phyloP scores from a whole-genome alignment of 805 yeast species.

The Wickerhamiella australiensis region DNA sequence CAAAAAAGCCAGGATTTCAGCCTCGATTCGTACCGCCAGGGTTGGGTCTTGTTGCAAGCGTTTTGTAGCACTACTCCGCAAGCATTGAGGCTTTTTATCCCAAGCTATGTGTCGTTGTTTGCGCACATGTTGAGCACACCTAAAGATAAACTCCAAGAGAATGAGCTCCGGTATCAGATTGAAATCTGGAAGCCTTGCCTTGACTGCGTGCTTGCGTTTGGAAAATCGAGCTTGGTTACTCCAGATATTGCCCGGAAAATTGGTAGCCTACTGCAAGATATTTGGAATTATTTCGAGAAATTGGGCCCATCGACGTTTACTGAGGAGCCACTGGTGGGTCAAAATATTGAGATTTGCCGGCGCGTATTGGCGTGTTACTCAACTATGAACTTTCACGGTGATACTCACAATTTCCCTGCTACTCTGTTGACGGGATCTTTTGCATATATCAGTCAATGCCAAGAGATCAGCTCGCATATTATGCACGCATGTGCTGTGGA shows the following conservation, averaged over 20 bases:
- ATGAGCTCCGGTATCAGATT: slow-evolving; percentile 29
- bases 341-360: slow-evolving; percentile 19
- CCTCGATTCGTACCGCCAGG: slow-evolving; percentile 23
- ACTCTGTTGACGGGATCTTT: slow-evolving; percentile 31
- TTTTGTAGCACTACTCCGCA: slow-evolving; percentile 47
- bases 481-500: background rate
- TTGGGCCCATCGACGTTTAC: slow-evolving; percentile 22
- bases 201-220: slow-evolving; percentile 43
- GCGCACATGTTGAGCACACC: slow-evolving; percentile 24
- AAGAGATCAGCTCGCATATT: slow-evolving; percentile 23
- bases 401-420: slow-evolving; percentile 25
- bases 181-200: slow-evolving; percentile 49
- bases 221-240: slow-evolving; percentile 28
- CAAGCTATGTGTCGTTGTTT: slow-evolving; percentile 55
- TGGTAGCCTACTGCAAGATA: slow-evolving; percentile 38
- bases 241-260: slow-evolving; percentile 36
- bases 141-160: slow-evolving; percentile 16
- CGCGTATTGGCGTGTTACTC: slow-evolving; percentile 20
- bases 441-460: slow-evolving; percentile 24
- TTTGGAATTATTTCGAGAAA: slow-evolving; percentile 24
- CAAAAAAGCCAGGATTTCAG: slow-evolving; percentile 10
- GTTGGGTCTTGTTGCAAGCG: slow-evolving; percentile 55
- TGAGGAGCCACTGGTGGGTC: slow-evolving; percentile 18
- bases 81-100: slow-evolving; percentile 42
- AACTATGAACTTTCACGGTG: slow-evolving; percentile 16